Evolutionary conservation across 2,329 filamentous ascomycete species (phyloP), one percentile per base, ranked within the genome.

Genomic region (Colletotrichum godetiae): DNA sequence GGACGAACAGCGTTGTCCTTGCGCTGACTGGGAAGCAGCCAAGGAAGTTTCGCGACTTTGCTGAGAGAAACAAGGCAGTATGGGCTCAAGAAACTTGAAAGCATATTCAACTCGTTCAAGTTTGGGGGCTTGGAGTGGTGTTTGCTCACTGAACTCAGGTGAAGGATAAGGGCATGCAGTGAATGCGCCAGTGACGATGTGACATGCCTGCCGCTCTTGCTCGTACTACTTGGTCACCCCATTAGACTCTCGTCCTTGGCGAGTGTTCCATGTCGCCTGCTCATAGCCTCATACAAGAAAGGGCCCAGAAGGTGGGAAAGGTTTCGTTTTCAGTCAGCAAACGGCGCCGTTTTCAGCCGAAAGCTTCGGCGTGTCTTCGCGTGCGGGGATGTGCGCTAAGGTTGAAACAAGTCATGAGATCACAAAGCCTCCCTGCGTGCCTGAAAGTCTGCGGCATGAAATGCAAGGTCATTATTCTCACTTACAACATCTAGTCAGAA

Each of bases 11-110:
- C 59, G 78, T 78, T 22, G 78, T 85, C 2, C 62, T 80, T 24
- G 76, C 74, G 2, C 69, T 84, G 35, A 84, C 82, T 8, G 82
- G 83, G 0, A 74, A 75, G 22, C 74, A 76, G 24, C 82, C 83
- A 5, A 78, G n/a, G 12, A 74, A 42, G 19, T 71, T 75, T 46
- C 70, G 70, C 5, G 70, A 74, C 0, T 31, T 66, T 12, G 73
- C 53, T 5, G 52, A 67, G 46, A 42, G 56, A 13, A n/a, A 53
- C 31, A 75, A 69, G 57, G 24, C 29, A 15, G 70, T 35, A 4
- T 74, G 73, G 73, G 65, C 13, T 24, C 53, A 35, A 27, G n/a
- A 5, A 24, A 58, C 24, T 27, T 71, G 56, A 71, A 24, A 6
- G 5, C 1, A 19, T 19, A 4, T 27, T 22, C 8, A 31, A n/a